Evolutionary conservation across 78 protist species (phyloP), one percentile per base, ranked within the genome.

Genomic region (Cavenderia fasciculata): DNA sequence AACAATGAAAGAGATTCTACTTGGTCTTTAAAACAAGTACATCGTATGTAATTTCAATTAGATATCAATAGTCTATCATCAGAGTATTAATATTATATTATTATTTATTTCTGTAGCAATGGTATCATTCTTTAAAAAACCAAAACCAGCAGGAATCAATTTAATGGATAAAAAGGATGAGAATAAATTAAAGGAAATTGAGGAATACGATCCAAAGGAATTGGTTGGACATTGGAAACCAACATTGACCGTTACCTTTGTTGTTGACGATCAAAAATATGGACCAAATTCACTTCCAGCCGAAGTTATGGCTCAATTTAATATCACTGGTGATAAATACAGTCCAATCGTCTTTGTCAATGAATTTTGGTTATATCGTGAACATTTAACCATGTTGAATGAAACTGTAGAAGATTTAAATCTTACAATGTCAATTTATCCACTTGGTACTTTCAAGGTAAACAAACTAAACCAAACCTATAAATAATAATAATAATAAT

Each of bases 331-430:
- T 11, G 94, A 56, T n/a, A 52, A 40, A 59, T 96, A 84, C 59
- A 74, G 18, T 23, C 97, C 97, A 25, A 27, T 79, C 12, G 6
- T 93, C 7, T 87, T 51, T 68, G 1, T 79, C 12, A 92, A 96
- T 59, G 96, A 96, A n/a, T 96, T 95, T 54, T 96, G 96, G 96
- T 18, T 87, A 41, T 66, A 71, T 29, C 47, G 25, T n/a, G 94
- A 87, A 8, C 71, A 94, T 31, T 59, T 61, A 21, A 2, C 47
- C 1, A 46, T 93, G 49, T 34, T 89, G 29, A 90, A 94, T 69
- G 84, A 79, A 27, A 89, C 94, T 18, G 90, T 90, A 10, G 21
- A 49, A 1, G 61, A 74, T 23, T 31, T 93, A 25, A 68, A n/a
- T 12, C 8, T 93, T 8, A 21, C 74, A 34, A 23, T 95, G 1